Evolutionary conservation across 306 rosid genomes (phyloP).

Genomic region (Notholithocarpus densiflorus): DNA sequence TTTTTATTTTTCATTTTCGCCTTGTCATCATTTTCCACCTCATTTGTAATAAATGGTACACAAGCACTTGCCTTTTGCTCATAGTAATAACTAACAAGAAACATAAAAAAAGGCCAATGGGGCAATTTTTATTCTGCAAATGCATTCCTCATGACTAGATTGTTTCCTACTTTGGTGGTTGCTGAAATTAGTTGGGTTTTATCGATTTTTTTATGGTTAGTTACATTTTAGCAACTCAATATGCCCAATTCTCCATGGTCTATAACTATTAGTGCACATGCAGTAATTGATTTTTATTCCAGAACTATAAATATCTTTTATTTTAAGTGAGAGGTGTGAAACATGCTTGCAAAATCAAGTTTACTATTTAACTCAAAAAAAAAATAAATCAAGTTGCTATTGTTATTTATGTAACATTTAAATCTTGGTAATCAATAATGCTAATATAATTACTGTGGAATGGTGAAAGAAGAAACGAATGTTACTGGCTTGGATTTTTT

Average conservation of each 20-base stretch:
- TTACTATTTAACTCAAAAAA: not conserved
- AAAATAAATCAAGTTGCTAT: not conserved
- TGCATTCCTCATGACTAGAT: not conserved
- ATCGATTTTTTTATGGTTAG: not conserved
- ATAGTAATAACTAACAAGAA: not conserved
- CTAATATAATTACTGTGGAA: not conserved
- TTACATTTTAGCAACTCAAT: not conserved
- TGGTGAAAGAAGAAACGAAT: not conserved
- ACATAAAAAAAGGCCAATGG: not conserved
- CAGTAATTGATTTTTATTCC: not conserved
- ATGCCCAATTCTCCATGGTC: not conserved
- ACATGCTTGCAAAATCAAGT: not conserved
- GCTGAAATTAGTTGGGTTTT: not conserved
- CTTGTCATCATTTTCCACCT: not conserved
- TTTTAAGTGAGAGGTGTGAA: not conserved
- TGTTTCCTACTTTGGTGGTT: not conserved
- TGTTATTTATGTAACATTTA: not conserved
- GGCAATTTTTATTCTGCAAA: not conserved
- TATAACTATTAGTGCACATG: not conserved
- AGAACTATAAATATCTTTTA: not conserved
- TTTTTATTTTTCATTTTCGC: not conserved
- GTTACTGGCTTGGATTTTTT: not conserved
- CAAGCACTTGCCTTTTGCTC: not conserved
- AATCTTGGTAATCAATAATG: not conserved
- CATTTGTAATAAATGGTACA: not conserved